These are phyloP conservation scores for Ilyonectria robusta DNA, from an alignment of 2,329 filamentous ascomycete genomes.

Conservation along the genomic window DNA sequence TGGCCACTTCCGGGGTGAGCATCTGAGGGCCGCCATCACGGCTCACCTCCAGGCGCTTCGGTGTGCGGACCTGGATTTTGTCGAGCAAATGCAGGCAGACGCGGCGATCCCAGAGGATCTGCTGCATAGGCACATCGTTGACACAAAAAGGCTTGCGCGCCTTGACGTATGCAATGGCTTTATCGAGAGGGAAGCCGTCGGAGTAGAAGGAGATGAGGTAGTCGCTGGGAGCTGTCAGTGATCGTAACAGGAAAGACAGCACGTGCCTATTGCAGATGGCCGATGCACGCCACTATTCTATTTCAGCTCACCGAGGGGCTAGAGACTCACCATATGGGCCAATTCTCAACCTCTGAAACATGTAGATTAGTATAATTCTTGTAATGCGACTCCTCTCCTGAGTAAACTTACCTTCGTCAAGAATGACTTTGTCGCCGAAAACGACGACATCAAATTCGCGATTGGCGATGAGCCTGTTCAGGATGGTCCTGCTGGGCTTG, in stretches of 20 bases:
- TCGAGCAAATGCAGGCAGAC: slow-evolving; percentile 91
- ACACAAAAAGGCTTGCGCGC: slow-evolving; percentile 96
- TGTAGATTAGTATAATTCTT: slow-evolving; percentile 32
- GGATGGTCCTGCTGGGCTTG: slow-evolving; percentile 96
- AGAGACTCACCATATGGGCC: slow-evolving; percentile 82
- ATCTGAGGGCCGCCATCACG: slow-evolving; percentile 90
- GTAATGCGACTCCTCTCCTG: slow-evolving; percentile 14
- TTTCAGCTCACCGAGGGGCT: slow-evolving; percentile 53
- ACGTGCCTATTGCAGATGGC: slow-evolving; percentile 46
- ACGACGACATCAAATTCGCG: slow-evolving; percentile 97
- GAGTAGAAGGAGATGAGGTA: slow-evolving; percentile 99
- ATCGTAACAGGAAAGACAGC: slow-evolving; percentile 39
- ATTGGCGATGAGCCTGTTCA: slow-evolving; percentile 91
- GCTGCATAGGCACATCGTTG: slow-evolving; percentile 98
- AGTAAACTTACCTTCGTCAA: slow-evolving; percentile 80
- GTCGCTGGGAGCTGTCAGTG: slow-evolving; percentile 68
- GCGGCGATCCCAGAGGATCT: slow-evolving; percentile 94
- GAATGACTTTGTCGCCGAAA: slow-evolving; percentile 98
- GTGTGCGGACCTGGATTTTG: slow-evolving; percentile 89
- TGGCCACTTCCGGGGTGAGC: slow-evolving; percentile 83
- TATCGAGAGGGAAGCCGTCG: slow-evolving; percentile 95
- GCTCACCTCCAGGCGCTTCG: slow-evolving; percentile 89
- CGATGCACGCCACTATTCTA: slow-evolving; percentile 50
- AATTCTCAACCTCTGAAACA: slow-evolving; percentile 84
- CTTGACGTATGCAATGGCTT: slow-evolving; percentile 95